Conservation (phyloP, 176 grass and related monocot species). For the Typha latifolia region DNA sequence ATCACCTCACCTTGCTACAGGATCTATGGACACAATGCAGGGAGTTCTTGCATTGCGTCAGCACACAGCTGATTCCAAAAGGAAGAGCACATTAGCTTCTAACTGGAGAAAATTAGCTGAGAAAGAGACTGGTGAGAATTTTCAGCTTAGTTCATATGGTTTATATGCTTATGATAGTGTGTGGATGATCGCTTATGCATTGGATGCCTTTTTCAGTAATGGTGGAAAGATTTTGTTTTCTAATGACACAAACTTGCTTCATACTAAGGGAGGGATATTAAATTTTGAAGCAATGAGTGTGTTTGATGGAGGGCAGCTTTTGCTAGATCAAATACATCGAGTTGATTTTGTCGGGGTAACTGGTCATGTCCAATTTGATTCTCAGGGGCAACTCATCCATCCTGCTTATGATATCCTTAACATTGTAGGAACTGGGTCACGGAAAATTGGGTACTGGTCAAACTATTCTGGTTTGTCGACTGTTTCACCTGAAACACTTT, state of each 20-base stretch:
- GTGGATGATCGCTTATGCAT: conserved; percentile 71
- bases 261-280: conserved; percentile 23
- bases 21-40: conserved; percentile 45
- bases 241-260: conserved; percentile 43
- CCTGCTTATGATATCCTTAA: conserved; percentile 84
- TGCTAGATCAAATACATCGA: conserved; percentile 47
- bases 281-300: conserved; percentile 56
- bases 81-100: conserved; percentile 46
- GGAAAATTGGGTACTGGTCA: conserved; percentile 74
- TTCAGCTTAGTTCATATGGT: conserved; percentile 48
- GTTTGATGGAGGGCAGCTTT: conserved; percentile 45
- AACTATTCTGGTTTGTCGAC: conserved; percentile 77
- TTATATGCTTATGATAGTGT: conserved; percentile 77
- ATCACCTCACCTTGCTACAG: conserved; percentile 1
- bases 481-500: conserved; percentile 52
- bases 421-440: conserved; percentile 55
- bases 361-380: conserved; percentile 58
- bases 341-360: conserved; percentile 54
- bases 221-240: conserved; percentile 75
- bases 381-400: conserved; percentile 45
- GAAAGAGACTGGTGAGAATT: conserved; percentile 18
- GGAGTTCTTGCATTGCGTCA: conserved; percentile 67
- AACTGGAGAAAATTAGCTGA: conserved; percentile 44
- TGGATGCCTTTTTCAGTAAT: conserved; percentile 60
- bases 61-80: conserved; percentile 52